phyloP scores from a whole-genome alignment of 768 basidiomycete species.

The Tulasnella sp. region DNA sequence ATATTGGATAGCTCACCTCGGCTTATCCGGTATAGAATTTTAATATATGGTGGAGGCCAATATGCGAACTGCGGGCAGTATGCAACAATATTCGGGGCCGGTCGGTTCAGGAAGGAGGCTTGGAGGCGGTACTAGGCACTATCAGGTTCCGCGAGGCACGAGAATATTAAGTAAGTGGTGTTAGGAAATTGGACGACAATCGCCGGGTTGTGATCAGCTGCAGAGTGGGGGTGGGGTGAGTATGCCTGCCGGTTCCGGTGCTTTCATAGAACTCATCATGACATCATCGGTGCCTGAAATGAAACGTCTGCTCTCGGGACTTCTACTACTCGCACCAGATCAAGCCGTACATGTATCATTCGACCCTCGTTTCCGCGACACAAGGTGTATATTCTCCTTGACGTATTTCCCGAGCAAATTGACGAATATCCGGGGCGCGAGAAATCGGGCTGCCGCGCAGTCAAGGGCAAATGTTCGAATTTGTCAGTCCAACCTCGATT shows the following conservation, averaged over 20 bases:
- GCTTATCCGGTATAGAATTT: background rate
- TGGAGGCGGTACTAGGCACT: background rate
- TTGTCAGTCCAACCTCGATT: too few relatives aligned
- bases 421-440: too few relatives aligned
- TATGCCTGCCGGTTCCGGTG: background rate
- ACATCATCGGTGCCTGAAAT: conserved; percentile 81
- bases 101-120: background rate
- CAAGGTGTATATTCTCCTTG: too few relatives aligned
- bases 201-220: background rate
- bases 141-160: background rate
- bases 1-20: background rate
- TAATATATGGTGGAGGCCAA: background rate
- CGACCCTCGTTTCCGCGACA: too few relatives aligned
- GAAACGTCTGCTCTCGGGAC: conserved; percentile 65
- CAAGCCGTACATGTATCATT: conserved; percentile 54
- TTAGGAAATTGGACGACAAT: background rate
- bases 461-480: too few relatives aligned
- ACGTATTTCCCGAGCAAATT: too few relatives aligned
- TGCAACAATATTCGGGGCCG: background rate
- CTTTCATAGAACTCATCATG: conserved; percentile 47
- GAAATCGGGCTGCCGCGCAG: too few relatives aligned
- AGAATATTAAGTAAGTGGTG: background rate
- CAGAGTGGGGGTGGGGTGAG: background rate
- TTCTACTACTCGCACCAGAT: conserved; percentile 64
- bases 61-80: background rate